Evolutionary conservation across 73 alveolate genomes (phyloP).

Genomic region (Stentor roeselii): DNA sequence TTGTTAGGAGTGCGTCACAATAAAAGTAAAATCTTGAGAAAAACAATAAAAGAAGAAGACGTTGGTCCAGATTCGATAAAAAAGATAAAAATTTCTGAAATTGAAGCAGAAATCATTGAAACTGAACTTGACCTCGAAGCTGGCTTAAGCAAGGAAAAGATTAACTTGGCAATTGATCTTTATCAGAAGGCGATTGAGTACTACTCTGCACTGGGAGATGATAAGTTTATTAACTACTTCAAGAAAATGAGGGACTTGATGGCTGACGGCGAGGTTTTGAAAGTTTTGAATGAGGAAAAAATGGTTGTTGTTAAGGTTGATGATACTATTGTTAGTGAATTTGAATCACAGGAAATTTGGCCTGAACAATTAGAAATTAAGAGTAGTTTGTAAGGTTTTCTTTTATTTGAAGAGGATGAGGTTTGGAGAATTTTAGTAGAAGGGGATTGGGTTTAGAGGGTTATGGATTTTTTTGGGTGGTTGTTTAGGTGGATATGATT

Average conservation of each 20-base stretch:
- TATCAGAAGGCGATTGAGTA: slow-evolving; percentile 17
- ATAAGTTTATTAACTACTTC: background rate
- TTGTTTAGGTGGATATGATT: too few relatives aligned
- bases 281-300: background rate
- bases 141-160: background rate
- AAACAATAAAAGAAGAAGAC: background rate
- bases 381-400: too few relatives aligned
- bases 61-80: background rate
- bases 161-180: background rate
- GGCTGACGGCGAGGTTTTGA: background rate
- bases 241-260: background rate
- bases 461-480: too few relatives aligned
- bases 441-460: too few relatives aligned
- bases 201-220: slow-evolving; percentile 18
- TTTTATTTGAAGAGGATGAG: too few relatives aligned
- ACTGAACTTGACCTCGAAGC: background rate
- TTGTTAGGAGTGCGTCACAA: background rate
- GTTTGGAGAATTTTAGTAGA: too few relatives aligned
- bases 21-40: too few relatives aligned
- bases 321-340: background rate
- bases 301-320: background rate
- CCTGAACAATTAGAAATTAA: too few relatives aligned
- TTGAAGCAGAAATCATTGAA: background rate
- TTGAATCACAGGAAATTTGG: background rate
- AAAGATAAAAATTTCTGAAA: background rate